Evolutionary conservation across 306 rosid genomes (phyloP).

Genomic region (Vicia faba): DNA sequence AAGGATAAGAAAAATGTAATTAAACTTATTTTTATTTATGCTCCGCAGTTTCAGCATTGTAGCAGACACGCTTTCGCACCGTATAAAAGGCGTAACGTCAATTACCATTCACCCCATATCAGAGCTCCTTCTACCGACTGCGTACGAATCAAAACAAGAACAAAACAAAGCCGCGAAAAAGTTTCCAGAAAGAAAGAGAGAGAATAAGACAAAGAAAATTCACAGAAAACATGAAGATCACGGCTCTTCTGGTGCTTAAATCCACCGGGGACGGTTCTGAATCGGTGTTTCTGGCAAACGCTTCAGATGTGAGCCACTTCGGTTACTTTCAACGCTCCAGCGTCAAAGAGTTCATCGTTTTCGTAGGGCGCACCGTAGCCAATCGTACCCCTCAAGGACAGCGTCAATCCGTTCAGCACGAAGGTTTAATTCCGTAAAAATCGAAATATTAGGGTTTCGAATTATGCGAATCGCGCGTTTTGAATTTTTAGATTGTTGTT

Average conservation of each 20-base stretch:
- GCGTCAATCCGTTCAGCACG: constrained; percentile 96
- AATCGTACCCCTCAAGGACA: constrained; percentile 83
- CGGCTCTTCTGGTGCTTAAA: constrained; percentile 81
- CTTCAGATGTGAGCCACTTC: constrained; percentile 75
- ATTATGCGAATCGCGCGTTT: not conserved
- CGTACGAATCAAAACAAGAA: constrained; percentile 23
- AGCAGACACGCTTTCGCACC: not conserved
- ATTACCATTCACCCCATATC: not conserved
- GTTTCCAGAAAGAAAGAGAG: constrained; percentile 5
- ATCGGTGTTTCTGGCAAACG: constrained; percentile 71
- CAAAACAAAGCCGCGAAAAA: constrained; percentile 16
- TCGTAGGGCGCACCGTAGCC: constrained; percentile 96
- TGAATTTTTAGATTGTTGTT: not conserved
- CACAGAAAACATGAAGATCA: constrained; percentile 95
- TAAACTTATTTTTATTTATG: not conserved
- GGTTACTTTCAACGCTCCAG: constrained; percentile 90
- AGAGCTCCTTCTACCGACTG: constrained; percentile 8
- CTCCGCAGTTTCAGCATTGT: not conserved
- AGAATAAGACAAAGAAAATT: too few relatives aligned
- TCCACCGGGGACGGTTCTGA: constrained; percentile 87
- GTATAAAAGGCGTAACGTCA: not conserved
- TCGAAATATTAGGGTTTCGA: constrained; percentile 26
- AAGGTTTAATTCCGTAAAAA: constrained; percentile 51
- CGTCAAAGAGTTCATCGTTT: constrained; percentile 88
- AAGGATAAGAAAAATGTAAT: too few relatives aligned